A percentile compares a stretch with the other conserved stretches of the same genome.
Conservation (phyloP, 768 basidiomycete species). For the Mycena galopus region DNA sequence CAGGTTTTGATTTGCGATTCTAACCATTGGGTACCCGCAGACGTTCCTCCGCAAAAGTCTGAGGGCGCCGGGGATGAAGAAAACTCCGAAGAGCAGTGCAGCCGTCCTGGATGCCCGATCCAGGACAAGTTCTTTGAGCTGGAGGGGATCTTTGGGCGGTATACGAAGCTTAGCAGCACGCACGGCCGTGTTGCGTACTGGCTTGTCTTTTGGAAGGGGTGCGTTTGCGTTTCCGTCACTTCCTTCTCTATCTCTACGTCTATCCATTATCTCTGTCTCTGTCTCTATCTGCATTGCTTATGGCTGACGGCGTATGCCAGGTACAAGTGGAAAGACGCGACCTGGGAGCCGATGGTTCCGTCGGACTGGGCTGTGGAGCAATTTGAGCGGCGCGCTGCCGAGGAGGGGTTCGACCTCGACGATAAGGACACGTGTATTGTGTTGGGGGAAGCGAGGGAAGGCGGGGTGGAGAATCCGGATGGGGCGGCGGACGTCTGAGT, state of each 20-base stretch:
- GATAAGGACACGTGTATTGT: constrained; percentile 12
- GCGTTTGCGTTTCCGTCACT: no score
- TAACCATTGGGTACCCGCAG: background rate
- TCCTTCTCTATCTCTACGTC: no score
- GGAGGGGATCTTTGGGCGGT: constrained; percentile 11
- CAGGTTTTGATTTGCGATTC: background rate
- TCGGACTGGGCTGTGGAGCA: background rate
- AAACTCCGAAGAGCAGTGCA: background rate
- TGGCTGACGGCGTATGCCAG: background rate
- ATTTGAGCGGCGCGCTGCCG: constrained; percentile 4
- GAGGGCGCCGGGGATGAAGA: background rate
- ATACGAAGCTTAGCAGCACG: constrained; percentile 10
- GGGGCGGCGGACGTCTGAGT: background rate
- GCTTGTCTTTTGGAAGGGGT: constrained; percentile 29
- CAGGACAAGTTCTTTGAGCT: constrained; percentile 9
- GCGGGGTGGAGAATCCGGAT: constrained; percentile 5
- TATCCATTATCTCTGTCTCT: no score
- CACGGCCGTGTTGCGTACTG: constrained; percentile 12
- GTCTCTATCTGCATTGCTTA: background rate
- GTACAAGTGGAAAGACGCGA: constrained; percentile 21
- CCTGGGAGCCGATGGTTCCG: constrained; percentile 23
- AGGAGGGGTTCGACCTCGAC: constrained; percentile 17
- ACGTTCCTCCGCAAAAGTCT: background rate
- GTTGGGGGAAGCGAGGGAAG: constrained; percentile 2
- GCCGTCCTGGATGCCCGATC: constrained; percentile 12